These are phyloP conservation scores for Medicago ruthenica DNA, from an alignment of 306 rosid genomes.

Conservation along the genomic window DNA sequence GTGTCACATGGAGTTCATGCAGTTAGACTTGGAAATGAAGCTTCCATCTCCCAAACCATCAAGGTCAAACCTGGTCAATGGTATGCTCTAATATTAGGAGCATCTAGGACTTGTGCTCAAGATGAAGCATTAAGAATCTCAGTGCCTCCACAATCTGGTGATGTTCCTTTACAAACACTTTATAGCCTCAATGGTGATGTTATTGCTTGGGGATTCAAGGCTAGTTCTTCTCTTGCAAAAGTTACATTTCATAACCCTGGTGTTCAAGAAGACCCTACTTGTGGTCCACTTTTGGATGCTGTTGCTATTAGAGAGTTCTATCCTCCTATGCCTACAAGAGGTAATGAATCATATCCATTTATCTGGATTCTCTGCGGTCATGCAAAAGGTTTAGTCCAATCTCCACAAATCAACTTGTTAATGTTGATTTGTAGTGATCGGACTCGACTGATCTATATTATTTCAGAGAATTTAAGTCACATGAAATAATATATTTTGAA, in stretches of 20 bases:
- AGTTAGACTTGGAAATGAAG: conserved; percentile 93
- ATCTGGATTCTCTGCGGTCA: not conserved
- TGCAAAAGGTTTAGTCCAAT: not conserved
- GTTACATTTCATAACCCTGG: conserved; percentile 87
- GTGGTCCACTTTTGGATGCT: conserved; percentile 94
- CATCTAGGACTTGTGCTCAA: conserved; percentile 95
- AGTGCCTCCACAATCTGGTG: conserved; percentile 72
- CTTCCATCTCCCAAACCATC: conserved; percentile 77
- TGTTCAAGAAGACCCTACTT: conserved; percentile 86
- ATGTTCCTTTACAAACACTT: conserved; percentile 86
- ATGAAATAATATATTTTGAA: too few relatives aligned
- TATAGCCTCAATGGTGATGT: conserved; percentile 85
- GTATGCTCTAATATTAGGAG: conserved; percentile 82
- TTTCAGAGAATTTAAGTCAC: not conserved
- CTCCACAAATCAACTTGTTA: not conserved
- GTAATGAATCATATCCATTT: conserved; percentile 41
- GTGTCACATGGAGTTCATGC: conserved; percentile 88
- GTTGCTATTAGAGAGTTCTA: conserved; percentile 78
- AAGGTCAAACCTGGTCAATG: conserved; percentile 64
- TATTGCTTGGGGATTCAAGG: conserved; percentile 77
- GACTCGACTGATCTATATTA: not conserved
- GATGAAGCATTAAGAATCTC: conserved; percentile 84
- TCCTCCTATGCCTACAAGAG: conserved; percentile 64
- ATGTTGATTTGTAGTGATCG: not conserved
- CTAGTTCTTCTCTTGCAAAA: conserved; percentile 47